Percentiles rank a stretch among this genome's conserved stretches.
These are phyloP conservation scores for Xylaria arbuscula DNA, from an alignment of 2,329 filamentous ascomycete species.

Conservation along the genomic window DNA sequence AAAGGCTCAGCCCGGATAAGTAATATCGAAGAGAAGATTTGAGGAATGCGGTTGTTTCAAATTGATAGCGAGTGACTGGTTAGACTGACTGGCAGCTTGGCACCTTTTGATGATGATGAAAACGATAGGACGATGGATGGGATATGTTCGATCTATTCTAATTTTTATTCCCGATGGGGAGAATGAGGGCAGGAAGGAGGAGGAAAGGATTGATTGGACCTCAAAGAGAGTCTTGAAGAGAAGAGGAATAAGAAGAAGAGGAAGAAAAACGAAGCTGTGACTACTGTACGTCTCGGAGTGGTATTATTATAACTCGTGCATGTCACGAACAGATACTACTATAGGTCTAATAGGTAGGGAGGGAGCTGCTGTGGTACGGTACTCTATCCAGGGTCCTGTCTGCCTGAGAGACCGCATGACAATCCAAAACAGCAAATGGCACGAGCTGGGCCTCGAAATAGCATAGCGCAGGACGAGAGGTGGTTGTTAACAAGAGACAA, in stretches of 20 bases:
- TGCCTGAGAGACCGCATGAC: slow-evolving; percentile 35
- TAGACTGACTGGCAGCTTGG: slow-evolving; percentile 21
- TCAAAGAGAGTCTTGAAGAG: slow-evolving; percentile 42
- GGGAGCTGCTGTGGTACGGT: neutral
- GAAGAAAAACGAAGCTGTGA: neutral
- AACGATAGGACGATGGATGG: slow-evolving; percentile 31
- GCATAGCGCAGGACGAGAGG: slow-evolving; percentile 40
- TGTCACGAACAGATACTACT: slow-evolving; percentile 31
- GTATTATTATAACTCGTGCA: slow-evolving; percentile 29
- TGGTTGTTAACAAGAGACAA: slow-evolving; percentile 21
- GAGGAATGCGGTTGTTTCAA: slow-evolving; percentile 22
- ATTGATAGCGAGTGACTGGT: slow-evolving; percentile 46
- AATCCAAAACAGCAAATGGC: slow-evolving; percentile 30
- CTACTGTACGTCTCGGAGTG: slow-evolving; percentile 19
- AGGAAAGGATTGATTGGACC: slow-evolving; percentile 33
- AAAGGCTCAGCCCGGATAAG: slow-evolving; percentile 49
- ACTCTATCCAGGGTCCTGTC: slow-evolving; percentile 22
- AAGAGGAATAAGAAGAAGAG: slow-evolving; percentile 23
- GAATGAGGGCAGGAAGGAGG: slow-evolving; percentile 39
- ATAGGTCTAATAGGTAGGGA: too few relatives aligned
- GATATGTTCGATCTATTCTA: slow-evolving; percentile 6
- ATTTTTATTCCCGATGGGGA: slow-evolving; percentile 33
- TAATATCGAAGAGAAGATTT: slow-evolving; percentile 39
- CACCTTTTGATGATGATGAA: slow-evolving; percentile 19
- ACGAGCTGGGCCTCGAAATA: slow-evolving; percentile 39